phyloP scores from a whole-genome alignment of 495 filamentous ascomycete genomes.

The Sporormia fimetaria region DNA sequence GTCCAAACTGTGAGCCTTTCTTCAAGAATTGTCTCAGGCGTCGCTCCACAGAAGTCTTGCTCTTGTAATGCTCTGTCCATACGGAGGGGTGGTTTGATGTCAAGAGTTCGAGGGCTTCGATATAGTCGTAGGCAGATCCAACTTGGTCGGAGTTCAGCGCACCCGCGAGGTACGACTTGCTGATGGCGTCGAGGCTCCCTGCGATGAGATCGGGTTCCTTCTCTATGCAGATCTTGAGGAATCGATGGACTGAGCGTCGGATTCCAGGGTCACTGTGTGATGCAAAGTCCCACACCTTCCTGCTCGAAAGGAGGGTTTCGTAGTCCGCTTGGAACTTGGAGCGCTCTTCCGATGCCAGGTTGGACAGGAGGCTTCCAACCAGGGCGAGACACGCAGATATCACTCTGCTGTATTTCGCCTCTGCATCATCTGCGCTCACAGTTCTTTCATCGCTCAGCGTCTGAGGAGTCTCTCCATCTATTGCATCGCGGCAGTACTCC shows the following conservation, averaged over 20 bases:
- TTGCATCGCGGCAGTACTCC: conserved; percentile 65
- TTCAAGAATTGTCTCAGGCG: conserved; percentile 63
- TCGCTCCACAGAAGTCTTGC: conserved; percentile 53
- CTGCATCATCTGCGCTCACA: conserved; percentile 69
- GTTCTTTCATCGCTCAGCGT: conserved; percentile 83
- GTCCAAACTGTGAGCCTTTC: conserved; percentile 66
- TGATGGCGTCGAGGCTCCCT: conserved; percentile 47
- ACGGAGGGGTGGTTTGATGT: conserved; percentile 53
- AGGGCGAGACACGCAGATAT: conserved; percentile 53
- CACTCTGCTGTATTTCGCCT: conserved; percentile 73
- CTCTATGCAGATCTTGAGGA: conserved; percentile 40
- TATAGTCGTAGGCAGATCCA: conserved; percentile 59
- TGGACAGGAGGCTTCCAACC: conserved; percentile 41
- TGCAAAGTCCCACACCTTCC: conserved; percentile 66
- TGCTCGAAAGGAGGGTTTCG: conserved; percentile 49
- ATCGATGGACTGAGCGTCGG: conserved; percentile 54
- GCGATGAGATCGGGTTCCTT: conserved; percentile 37
- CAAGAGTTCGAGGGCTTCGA: conserved; percentile 49
- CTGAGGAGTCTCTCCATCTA: conserved; percentile 59
- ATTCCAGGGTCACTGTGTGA: conserved; percentile 56
- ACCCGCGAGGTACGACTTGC: conserved; percentile 55
- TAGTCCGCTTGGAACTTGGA: conserved; percentile 35
- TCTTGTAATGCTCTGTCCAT: conserved; percentile 59
- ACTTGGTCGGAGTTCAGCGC: conserved; percentile 55
- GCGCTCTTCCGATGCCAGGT: conserved; percentile 26